These are phyloP conservation scores for Yamadazyma atlantica DNA, from an alignment of 1,139 yeast species.

Conservation along the genomic window DNA sequence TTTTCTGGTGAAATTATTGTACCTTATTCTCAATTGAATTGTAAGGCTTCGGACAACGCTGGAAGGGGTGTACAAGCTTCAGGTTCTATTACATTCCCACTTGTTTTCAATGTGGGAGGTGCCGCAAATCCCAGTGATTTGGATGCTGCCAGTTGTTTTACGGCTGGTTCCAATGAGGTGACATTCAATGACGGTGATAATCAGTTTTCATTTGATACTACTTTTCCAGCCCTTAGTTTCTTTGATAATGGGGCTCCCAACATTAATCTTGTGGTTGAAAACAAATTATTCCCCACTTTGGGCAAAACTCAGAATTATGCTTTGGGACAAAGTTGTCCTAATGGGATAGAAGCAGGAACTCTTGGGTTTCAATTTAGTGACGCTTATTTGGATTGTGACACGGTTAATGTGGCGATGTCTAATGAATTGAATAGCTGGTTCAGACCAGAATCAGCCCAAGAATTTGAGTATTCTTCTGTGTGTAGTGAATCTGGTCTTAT, in stretches of 20 bases:
- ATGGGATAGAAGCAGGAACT: slow-evolving; percentile 25
- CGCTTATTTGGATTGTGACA: slow-evolving; percentile 22
- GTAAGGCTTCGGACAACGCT: slow-evolving; percentile 22
- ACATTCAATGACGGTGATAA: slow-evolving; percentile 28
- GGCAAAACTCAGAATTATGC: slow-evolving; percentile 16
- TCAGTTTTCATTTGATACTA: slow-evolving; percentile 17
- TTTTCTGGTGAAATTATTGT: slow-evolving; percentile 23
- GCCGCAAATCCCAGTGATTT: slow-evolving; percentile 20
- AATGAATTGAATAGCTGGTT: slow-evolving; percentile 24
- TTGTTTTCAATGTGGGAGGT: slow-evolving; percentile 28
- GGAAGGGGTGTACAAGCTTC: slow-evolving; percentile 13
- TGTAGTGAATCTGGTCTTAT: slow-evolving; percentile 17
- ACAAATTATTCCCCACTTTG: slow-evolving; percentile 18
- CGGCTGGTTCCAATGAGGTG: slow-evolving; percentile 25
- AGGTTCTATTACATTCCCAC: slow-evolving; percentile 27
- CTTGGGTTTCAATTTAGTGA: slow-evolving; percentile 18
- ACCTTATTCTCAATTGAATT: slow-evolving; percentile 22
- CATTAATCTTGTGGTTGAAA: neutral
- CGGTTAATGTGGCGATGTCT: slow-evolving; percentile 21
- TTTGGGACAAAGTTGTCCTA: slow-evolving; percentile 23
- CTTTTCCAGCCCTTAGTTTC: neutral
- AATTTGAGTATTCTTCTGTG: slow-evolving; percentile 9
- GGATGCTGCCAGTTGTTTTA: slow-evolving; percentile 19
- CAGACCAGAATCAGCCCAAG: slow-evolving; percentile 15
- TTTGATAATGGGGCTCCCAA: neutral